Conservation (phyloP, 179 eudicot species). For the Amaranthus tricolor region DNA sequence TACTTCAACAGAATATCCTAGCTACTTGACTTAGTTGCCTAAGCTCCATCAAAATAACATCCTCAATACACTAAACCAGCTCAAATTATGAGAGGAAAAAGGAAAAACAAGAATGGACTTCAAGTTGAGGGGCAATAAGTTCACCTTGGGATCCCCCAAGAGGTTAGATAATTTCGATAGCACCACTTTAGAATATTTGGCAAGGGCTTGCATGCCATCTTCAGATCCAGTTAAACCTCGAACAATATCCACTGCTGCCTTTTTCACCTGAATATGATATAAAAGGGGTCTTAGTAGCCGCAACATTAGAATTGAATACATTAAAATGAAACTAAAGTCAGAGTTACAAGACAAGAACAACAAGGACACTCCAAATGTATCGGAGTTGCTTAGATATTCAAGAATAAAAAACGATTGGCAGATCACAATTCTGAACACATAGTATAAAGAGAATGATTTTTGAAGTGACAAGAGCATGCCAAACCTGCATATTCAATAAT, state of each 20-base stretch:
- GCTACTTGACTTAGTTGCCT: background rate
- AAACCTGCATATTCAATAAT: background rate
- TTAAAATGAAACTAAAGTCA: background rate
- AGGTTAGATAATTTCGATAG: slow-evolving; percentile 55
- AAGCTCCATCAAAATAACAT: background rate
- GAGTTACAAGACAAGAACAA: background rate
- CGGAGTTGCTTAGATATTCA: background rate
- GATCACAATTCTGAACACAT: too few relatives aligned
- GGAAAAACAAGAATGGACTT: background rate
- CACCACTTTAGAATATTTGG: slow-evolving; percentile 47
- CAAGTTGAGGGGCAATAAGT: background rate
- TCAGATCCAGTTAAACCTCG: slow-evolving; percentile 89
- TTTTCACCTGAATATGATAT: slow-evolving; percentile 54
- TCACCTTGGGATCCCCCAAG: slow-evolving; percentile 75
- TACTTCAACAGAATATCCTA: background rate
- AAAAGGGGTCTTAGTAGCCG: background rate
- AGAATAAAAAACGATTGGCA: too few relatives aligned
- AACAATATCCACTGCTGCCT: slow-evolving; percentile 86
- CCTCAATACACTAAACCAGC: background rate
- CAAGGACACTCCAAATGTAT: background rate
- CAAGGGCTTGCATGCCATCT: slow-evolving; percentile 73
- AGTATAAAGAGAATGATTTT: background rate
- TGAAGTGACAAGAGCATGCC: background rate
- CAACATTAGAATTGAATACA: background rate
- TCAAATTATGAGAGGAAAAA: background rate